Conservation (phyloP, 2,329 filamentous ascomycete genomes). For the Elsinoe arachidis region DNA sequence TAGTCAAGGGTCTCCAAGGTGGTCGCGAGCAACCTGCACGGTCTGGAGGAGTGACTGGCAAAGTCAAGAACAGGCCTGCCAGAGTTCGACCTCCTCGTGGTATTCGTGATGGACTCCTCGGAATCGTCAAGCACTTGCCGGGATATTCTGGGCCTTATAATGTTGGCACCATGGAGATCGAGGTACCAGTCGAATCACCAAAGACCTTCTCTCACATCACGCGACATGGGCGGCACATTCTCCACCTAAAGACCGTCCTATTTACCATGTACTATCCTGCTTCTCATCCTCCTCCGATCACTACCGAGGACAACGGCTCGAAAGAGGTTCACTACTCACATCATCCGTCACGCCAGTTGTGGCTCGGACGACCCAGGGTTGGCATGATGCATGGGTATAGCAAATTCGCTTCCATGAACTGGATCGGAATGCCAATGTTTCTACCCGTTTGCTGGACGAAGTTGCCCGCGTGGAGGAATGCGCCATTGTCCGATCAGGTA, state of each 20-base stretch:
- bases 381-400: conserved; percentile 53
- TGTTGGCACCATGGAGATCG: conserved; percentile 47
- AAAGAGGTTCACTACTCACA: conserved; percentile 16
- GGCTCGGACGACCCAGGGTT: conserved; percentile 52
- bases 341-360: conserved; percentile 48
- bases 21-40: conserved; percentile 2
- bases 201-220: conserved; percentile 44
- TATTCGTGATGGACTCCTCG: conserved; percentile 39
- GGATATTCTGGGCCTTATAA: conserved; percentile 46
- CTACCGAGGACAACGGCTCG: conserved; percentile 26
- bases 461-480: conserved; percentile 55
- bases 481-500: conserved; percentile 44
- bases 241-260: conserved; percentile 52
- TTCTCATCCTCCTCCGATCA: conserved; percentile 28
- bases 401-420: conserved; percentile 48
- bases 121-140: conserved; percentile 39
- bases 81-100: conserved; percentile 39
- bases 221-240: conserved; percentile 37
- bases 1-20: conserved; percentile 4
- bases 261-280: conserved; percentile 60
- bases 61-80: conserved; percentile 38
- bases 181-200: conserved; percentile 42
- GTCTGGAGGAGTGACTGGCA: conserved; percentile 15
- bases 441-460: conserved; percentile 56
- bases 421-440: conserved; percentile 45